Conservation (phyloP, 495 filamentous ascomycete genomes). For the Xylaria intraflava region DNA sequence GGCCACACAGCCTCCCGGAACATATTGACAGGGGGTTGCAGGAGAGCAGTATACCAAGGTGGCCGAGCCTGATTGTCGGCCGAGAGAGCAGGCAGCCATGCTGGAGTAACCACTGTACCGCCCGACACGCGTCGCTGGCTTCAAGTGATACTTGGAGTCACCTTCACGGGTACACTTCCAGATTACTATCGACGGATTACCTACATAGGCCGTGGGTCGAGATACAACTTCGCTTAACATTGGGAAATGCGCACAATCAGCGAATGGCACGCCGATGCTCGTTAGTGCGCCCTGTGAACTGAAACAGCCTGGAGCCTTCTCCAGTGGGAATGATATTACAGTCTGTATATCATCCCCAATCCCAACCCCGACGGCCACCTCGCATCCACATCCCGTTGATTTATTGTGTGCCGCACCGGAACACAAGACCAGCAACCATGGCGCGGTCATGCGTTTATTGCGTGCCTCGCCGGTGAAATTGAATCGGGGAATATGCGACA, state of each 20-base stretch:
- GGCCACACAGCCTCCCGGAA: no score
- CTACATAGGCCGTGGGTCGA: not conserved
- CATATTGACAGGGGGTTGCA: no score
- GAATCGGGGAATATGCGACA: no score
- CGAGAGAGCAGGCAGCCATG: no score
- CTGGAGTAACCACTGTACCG: no score
- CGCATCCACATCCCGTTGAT: no score
- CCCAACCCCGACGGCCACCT: not conserved
- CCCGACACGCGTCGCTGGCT: no score
- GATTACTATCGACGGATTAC: no score
- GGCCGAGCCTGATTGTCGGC: no score
- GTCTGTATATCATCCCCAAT: not conserved
- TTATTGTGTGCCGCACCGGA: not conserved
- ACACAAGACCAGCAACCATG: not conserved
- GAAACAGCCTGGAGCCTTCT: not conserved
- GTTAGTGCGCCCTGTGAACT: not conserved
- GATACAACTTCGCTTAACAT: conserved; percentile 5
- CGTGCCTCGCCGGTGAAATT: no score
- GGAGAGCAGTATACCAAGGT: no score
- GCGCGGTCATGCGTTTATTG: not conserved
- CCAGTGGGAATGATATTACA: not conserved
- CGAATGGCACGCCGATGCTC: not conserved
- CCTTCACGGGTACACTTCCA: not conserved
- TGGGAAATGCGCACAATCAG: not conserved
- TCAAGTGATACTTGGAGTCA: not conserved